Conservation (phyloP, 495 filamentous ascomycete genomes). For the Baudoinia panamericana region DNA sequence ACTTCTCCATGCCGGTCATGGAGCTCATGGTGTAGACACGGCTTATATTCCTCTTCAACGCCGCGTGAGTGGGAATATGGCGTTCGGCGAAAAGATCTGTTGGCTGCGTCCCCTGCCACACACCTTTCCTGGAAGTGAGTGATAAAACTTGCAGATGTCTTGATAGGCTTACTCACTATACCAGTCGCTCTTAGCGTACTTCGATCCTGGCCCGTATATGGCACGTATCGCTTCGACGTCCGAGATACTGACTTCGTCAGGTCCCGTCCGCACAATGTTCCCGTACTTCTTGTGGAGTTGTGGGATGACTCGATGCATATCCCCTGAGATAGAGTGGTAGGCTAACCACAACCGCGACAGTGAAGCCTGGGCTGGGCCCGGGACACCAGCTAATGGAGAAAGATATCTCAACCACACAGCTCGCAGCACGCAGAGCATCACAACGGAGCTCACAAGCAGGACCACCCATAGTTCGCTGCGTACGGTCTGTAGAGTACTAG, state of each 20-base stretch:
- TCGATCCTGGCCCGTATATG: conserved; percentile 28
- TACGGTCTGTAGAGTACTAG: too few relatives aligned
- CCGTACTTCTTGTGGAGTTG: conserved; percentile 21
- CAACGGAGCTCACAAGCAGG: too few relatives aligned
- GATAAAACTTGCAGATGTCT: too few relatives aligned
- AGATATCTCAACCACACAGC: too few relatives aligned
- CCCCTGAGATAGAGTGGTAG: conserved; percentile 21
- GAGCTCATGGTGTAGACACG: conserved; percentile 26
- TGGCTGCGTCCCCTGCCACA: conserved; percentile 28
- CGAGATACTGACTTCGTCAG: conserved; percentile 25
- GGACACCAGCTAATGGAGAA: conserved; percentile 20
- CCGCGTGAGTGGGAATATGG: conserved; percentile 23
- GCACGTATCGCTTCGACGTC: conserved; percentile 25
- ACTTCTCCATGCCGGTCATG: conserved; percentile 24
- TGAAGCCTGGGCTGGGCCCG: conserved; percentile 23
- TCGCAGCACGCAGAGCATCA: too few relatives aligned
- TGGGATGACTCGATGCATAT: conserved; percentile 21
- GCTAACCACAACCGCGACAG: conserved; percentile 23
- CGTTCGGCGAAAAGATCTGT: conserved; percentile 29
- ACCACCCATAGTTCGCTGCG: too few relatives aligned
- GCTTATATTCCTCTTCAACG: conserved; percentile 25
- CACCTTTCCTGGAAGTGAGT: too few relatives aligned
- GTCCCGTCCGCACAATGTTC: conserved; percentile 23
- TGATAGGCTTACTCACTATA: too few relatives aligned
- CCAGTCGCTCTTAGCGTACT: conserved; percentile 26